Conservation (phyloP, 768 basidiomycete species). For the Lentinula sp. region DNA sequence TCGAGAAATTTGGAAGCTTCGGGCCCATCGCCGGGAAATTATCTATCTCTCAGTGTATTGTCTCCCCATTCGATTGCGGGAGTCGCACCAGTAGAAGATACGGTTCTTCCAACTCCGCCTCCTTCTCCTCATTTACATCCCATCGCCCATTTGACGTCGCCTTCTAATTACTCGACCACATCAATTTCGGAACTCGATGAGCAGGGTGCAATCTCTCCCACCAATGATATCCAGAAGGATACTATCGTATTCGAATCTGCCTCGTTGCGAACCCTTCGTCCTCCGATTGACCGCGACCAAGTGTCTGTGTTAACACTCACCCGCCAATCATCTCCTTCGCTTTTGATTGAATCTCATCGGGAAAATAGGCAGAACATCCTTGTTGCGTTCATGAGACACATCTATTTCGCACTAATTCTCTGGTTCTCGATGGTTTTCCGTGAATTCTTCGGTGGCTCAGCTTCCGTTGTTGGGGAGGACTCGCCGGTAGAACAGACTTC, state of each 20-base stretch:
- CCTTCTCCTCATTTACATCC: constrained; percentile 27
- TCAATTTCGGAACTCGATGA: constrained; percentile 1
- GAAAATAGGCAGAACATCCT: neutral
- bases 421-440: neutral
- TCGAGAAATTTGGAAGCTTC: neutral
- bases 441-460: neutral
- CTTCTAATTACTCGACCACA: neutral
- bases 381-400: neutral
- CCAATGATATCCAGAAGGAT: neutral
- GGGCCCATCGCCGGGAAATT: neutral
- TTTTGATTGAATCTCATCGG: neutral
- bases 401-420: neutral
- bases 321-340: neutral
- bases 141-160: constrained; percentile 10
- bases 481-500: neutral
- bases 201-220: neutral
- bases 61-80: constrained; percentile 14
- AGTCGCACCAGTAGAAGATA: constrained; percentile 5
- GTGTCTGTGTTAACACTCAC: neutral
- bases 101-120: constrained; percentile 30
- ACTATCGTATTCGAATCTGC: neutral
- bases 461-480: neutral
- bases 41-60: constrained; percentile 28
- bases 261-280: neutral
- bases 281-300: neutral